phyloP scores from a whole-genome alignment of 169 alveolate species.

The Haemoproteus tartakovskyi region DNA sequence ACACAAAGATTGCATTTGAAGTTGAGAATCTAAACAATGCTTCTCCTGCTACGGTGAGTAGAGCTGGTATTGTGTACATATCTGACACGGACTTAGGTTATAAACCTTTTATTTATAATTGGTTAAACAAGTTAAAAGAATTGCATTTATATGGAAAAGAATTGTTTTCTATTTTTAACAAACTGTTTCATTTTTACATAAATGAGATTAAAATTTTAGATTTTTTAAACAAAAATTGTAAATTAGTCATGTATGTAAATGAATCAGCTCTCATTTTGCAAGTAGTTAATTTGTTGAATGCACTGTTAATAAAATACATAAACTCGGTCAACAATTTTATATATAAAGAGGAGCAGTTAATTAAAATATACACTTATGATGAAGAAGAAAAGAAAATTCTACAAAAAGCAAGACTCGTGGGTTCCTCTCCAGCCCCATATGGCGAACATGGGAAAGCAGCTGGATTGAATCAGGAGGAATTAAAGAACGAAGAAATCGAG shows the following conservation, averaged over 20 bases:
- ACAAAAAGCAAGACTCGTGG: too few species aligned
- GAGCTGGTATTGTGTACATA: conserved; percentile 98
- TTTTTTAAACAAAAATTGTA: conserved; percentile 68
- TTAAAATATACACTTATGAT: conserved; percentile 35
- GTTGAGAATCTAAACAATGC: conserved; percentile 95
- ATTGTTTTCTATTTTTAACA: conserved; percentile 50
- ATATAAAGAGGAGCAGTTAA: conserved; percentile 58
- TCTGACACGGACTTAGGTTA: conserved; percentile 88
- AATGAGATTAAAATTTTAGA: conserved; percentile 60
- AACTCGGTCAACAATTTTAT: conserved; percentile 75
- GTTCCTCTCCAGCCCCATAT: background rate
- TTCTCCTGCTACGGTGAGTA: conserved; percentile 97
- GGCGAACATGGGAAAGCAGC: background rate
- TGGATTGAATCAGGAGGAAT: background rate
- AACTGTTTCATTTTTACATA: conserved; percentile 66
- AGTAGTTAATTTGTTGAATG: conserved; percentile 83
- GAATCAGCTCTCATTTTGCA: conserved; percentile 82
- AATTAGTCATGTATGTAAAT: conserved; percentile 87
- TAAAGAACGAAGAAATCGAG: background rate
- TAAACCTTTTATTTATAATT: conserved; percentile 87
- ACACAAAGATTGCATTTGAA: conserved; percentile 84
- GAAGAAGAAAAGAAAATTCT: conserved; percentile 20
- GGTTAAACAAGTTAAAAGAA: conserved; percentile 89
- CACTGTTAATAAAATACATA: conserved; percentile 79
- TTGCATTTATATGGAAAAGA: conserved; percentile 27